Conservation (phyloP, 495 filamentous ascomycete species). For the Daldinia decipiens region DNA sequence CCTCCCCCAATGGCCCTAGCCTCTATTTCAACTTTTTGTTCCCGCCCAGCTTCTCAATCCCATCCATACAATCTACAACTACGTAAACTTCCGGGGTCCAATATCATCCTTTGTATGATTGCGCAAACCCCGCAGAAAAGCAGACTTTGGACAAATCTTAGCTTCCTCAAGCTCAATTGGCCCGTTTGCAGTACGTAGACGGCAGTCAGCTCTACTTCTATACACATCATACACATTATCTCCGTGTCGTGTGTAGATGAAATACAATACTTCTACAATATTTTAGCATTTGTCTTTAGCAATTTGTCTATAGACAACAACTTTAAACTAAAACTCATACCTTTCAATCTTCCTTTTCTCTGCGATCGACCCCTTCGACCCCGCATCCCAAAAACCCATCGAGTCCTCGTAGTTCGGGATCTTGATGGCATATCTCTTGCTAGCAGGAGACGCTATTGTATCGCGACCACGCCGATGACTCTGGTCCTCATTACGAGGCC, state of each 20-base stretch:
- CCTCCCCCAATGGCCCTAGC: neutral
- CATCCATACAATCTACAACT: conserved; percentile 31
- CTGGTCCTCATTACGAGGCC: conserved; percentile 56
- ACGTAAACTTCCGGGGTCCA: conserved; percentile 40
- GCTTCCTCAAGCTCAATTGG: conserved; percentile 41
- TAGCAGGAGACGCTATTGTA: conserved; percentile 59
- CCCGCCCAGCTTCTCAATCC: conserved; percentile 18
- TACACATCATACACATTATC: conserved; percentile 18
- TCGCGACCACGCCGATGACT: conserved; percentile 70
- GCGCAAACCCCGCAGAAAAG: conserved; percentile 43
- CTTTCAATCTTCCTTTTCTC: neutral
- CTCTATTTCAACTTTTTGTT: conserved; percentile 24
- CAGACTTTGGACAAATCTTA: conserved; percentile 34
- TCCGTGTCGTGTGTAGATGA: conserved; percentile 29
- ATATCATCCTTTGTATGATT: conserved; percentile 41
- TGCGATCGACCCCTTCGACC: conserved; percentile 22
- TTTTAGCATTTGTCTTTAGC: conserved; percentile 9
- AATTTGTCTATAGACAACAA: neutral
- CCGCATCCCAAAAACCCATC: conserved; percentile 38
- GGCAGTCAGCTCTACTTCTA: conserved; percentile 6
- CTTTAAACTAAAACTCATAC: neutral
- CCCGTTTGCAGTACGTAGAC: conserved; percentile 35
- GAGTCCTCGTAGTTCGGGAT: conserved; percentile 50
- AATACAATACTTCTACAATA: conserved; percentile 17
- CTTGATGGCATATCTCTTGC: conserved; percentile 71